Evolutionary conservation across 1,284 basidiomycete genomes (phyloP), one percentile per base, ranked within the genome.

Genomic region (Pisolithus thermaeus): DNA sequence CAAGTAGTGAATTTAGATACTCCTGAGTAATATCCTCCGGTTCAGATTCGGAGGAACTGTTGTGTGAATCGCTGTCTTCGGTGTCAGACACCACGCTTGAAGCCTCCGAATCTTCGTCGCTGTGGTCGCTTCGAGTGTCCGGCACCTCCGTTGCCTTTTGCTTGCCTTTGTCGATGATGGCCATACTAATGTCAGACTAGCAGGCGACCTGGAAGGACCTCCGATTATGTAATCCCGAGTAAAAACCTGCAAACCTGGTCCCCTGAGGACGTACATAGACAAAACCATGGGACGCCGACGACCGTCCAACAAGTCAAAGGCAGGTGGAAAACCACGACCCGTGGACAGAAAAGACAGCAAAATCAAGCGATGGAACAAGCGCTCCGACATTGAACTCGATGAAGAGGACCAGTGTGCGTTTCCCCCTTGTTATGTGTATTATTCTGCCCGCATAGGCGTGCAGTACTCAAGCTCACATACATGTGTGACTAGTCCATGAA

Each of bases 351-450:
- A 69, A 25, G 78, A 81, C 35, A 66, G 72, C 28, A 79, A 70
- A 56, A 62, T 85, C 22, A 78, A 75, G 52, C 78, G 78, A 63
- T 89, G 87, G 87, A 75, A 87, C 52, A 81, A 70, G 16, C 60
- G 67, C 22, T 72, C 74, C 2, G 87, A 90, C 59, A 80, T 90
- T 50, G 84, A 83, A 16, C 63, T 86, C 55, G 87, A 90, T 59
- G 83, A 82, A 59, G 84, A 88, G 62, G 87, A 90, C 61, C 74
- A 84, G 61, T 90, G 87, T 89, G 59, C 58, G 81, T 73, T 20
- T 7, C 50, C 41, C 46, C 43, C 37, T 44, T 28, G 22, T 38
- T 49, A 14, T 41, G 40, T 27, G 35, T 16, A 18, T 28, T 4
- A 18, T 30, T 2, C 44, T 49, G 18, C 36, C 28, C 46, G 22